A percentile compares a stretch with the other conserved stretches of the same genome.
Conservation (phyloP, 352 stramenopile genomes). For the Phytophthora uliginosa region DNA sequence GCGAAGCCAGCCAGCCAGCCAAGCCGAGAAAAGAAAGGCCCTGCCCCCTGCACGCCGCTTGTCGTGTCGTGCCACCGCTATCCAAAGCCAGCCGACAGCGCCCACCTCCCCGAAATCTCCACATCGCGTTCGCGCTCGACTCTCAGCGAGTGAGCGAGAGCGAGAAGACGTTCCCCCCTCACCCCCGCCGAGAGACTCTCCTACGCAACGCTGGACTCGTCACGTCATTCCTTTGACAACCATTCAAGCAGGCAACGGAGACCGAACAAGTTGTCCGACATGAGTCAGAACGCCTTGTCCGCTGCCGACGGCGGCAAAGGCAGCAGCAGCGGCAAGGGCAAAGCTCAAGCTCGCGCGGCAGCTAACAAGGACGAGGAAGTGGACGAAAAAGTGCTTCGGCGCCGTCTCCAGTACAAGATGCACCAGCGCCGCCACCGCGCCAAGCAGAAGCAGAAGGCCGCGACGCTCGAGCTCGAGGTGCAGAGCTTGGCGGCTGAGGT, state of each 20-base stretch:
- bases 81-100: slow-evolving; percentile 5
- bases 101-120: slow-evolving; percentile 29
- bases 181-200: background rate
- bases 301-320: background rate
- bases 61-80: slow-evolving; percentile 16
- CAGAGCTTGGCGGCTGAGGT: slow-evolving; percentile 43
- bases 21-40: background rate
- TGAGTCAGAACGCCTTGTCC: slow-evolving; percentile 31
- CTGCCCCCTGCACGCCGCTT: slow-evolving; percentile 7
- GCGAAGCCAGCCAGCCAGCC: slow-evolving; percentile 18
- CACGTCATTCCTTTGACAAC: background rate
- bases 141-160: background rate
- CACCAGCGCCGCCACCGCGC: slow-evolving; percentile 72
- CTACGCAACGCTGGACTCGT: slow-evolving; percentile 4
- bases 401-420: slow-evolving; percentile 67
- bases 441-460: slow-evolving; percentile 59
- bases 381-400: slow-evolving; percentile 51
- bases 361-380: slow-evolving; percentile 16
- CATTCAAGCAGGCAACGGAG: background rate
- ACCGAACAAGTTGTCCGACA: slow-evolving; percentile 1
- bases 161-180: slow-evolving; percentile 3
- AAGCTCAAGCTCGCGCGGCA: background rate
- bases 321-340: background rate
- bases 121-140: background rate
- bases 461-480: slow-evolving; percentile 56